These are phyloP conservation scores for Metschnikowia baotianmanensis DNA, from an alignment of 805 yeast species.

Conservation along the genomic window DNA sequence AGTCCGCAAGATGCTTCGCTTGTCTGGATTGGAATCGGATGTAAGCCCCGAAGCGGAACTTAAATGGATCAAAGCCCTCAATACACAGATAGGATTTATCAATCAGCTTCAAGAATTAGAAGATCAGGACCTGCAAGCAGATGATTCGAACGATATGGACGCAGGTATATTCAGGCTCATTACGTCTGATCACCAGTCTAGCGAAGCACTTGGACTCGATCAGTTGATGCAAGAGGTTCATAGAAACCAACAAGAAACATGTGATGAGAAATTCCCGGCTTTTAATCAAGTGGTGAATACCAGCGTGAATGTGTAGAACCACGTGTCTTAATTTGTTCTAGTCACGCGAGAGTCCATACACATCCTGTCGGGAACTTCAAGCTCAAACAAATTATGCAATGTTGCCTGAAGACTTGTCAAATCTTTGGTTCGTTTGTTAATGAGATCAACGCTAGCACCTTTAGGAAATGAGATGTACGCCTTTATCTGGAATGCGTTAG, in stretches of 20 bases:
- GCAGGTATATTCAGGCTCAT: slow-evolving; percentile 32
- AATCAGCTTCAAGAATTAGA: slow-evolving; percentile 30
- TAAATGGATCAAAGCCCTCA: slow-evolving; percentile 33
- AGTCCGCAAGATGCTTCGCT: slow-evolving; percentile 35
- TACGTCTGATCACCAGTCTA: slow-evolving; percentile 31
- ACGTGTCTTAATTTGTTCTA: slow-evolving; percentile 2
- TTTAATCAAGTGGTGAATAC: neutral
- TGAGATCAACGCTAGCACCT: slow-evolving; percentile 71
- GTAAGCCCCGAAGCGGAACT: slow-evolving; percentile 26
- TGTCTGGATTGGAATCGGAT: slow-evolving; percentile 48
- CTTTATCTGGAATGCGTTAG: slow-evolving; percentile 59
- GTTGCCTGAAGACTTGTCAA: slow-evolving; percentile 62
- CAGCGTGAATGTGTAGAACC: slow-evolving; percentile 4
- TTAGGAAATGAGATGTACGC: slow-evolving; percentile 69
- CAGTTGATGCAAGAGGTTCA: slow-evolving; percentile 13
- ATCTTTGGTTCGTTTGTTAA: slow-evolving; percentile 62
- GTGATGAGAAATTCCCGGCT: slow-evolving; percentile 2
- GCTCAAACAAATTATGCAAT: slow-evolving; percentile 62
- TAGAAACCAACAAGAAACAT: slow-evolving; percentile 1
- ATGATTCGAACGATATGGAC: slow-evolving; percentile 18
- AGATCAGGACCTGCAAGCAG: slow-evolving; percentile 8
- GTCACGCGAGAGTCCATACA: slow-evolving; percentile 74
- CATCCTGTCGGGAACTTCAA: slow-evolving; percentile 74
- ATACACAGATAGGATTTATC: slow-evolving; percentile 51
- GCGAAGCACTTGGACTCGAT: slow-evolving; percentile 23